These are phyloP conservation scores for Antrodiella citrinella DNA, from an alignment of 768 basidiomycete species.

Conservation along the genomic window DNA sequence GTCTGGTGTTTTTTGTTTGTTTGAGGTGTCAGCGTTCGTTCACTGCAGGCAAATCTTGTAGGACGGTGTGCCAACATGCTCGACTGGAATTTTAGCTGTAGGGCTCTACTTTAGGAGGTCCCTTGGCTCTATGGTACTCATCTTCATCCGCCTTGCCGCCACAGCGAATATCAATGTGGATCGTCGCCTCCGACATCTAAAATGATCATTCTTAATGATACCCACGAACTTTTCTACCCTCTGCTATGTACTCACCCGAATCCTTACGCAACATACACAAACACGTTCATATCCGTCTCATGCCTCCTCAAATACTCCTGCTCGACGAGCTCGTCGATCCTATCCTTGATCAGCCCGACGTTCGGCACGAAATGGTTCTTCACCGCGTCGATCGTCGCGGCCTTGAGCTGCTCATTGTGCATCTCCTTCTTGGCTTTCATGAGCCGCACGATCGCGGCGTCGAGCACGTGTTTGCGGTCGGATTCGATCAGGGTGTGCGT, in stretches of 20 bases:
- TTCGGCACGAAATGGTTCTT: conserved; percentile 83
- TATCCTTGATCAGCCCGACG: conserved; percentile 77
- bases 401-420: conserved; percentile 69
- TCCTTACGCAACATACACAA: conserved; percentile 71
- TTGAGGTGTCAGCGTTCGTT: too few species aligned
- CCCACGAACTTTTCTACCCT: neutral
- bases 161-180: too few species aligned
- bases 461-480: conserved; percentile 78
- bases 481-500: conserved; percentile 81
- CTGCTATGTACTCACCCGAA: too few species aligned
- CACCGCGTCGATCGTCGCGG: conserved; percentile 79
- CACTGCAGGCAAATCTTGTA: too few species aligned
- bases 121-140: too few species aligned
- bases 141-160: too few species aligned
- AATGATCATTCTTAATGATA: too few species aligned
- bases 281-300: conserved; percentile 59
- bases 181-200: too few species aligned
- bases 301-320: conserved; percentile 79
- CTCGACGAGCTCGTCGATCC: conserved; percentile 78
- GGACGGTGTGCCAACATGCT: too few species aligned
- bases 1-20: too few species aligned
- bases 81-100: too few species aligned
- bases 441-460: conserved; percentile 93
- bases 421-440: conserved; percentile 93
- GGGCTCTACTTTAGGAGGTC: too few species aligned